Evolutionary conservation across 2,329 filamentous ascomycete species (phyloP), one percentile per base, ranked within the genome.

Genomic region (Fusarium proliferatum): DNA sequence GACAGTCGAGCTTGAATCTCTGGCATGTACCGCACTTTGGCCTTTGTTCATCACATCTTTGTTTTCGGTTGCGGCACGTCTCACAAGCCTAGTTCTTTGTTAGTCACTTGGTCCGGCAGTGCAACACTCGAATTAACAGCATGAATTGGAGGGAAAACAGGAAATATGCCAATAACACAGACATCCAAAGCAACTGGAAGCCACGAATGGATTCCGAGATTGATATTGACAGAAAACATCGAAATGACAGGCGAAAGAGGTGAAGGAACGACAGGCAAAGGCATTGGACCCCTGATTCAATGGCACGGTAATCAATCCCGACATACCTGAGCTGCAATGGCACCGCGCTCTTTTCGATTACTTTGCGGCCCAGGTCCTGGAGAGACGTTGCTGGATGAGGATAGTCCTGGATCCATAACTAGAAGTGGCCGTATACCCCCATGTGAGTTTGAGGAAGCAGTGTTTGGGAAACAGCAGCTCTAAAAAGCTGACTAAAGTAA

Each of bases 11-110:
- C 75, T 87, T 85, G 76, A 90, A 86, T 69, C 86, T 85, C 67
- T 86, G 82, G 79, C 90, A 92, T 21, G 88, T 86, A 63, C 87
- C 84, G 78, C 90, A 92, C 79, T 88, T 89, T 23, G 90, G 90
- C 62, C 89, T 84, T 76, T 86, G 83, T 78, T 92, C 90, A 78
- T 91, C 89, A 80, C 90, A 92, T 82, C 87, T 89, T 73, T 90
- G 89, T 80, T 92, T 92, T 73, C 90, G 88, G 57, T 79, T 81
- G 55, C 88, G 86, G 79, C 89, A 91, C 36, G 85, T 89, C 75
- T 90, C 88, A 81, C 89, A 91, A 26, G 89, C 88, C 83, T 86
- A 55, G 28, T 21, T 19, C 16, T 16, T 19, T 49, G 56, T 79
- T 33, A 79, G 74, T 41, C 16, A 46, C 23, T 42, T 43, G 12